Conservation (phyloP, 805 yeast species). For the Vanderwaltozyma polyspora region DNA sequence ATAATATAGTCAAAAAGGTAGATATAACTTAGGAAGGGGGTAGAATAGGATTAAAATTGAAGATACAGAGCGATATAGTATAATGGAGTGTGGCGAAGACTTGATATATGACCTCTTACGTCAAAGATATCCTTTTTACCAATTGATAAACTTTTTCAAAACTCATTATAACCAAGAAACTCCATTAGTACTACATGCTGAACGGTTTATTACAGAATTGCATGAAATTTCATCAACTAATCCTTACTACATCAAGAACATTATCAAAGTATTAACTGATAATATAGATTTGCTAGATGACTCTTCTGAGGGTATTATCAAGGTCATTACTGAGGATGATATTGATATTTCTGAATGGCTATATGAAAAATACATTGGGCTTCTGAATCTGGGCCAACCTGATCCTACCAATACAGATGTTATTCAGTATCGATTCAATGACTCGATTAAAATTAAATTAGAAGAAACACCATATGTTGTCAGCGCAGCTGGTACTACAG, state of each 20-base stretch:
- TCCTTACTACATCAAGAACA: conserved; percentile 39
- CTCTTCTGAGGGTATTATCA: conserved; percentile 1
- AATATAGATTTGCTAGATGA: conserved; percentile 27
- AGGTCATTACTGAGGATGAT: conserved; percentile 4
- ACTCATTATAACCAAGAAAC: background rate
- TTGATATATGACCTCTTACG: no score
- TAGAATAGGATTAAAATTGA: no score
- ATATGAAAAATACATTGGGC: conserved; percentile 23
- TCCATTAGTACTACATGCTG: conserved; percentile 1
- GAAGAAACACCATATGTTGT: conserved; percentile 54
- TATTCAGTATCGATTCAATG: conserved; percentile 23
- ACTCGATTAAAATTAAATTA: conserved; percentile 24
- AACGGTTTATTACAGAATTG: conserved; percentile 12
- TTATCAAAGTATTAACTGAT: conserved; percentile 34
- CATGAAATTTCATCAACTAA: conserved; percentile 27
- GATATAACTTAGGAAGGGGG: no score
- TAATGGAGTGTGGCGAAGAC: no score
- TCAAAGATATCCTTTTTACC: conserved; percentile 9
- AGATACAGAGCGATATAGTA: no score
- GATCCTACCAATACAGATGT: conserved; percentile 23
- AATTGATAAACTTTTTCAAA: background rate
- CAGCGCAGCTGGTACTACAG: conserved; percentile 76
- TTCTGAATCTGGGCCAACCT: conserved; percentile 19
- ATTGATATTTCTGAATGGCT: conserved; percentile 18
- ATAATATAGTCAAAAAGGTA: no score